Percentiles rank a stretch among this genome's conserved stretches.
Conservation (phyloP, 768 basidiomycete genomes). For the Naganishia kalamii region DNA sequence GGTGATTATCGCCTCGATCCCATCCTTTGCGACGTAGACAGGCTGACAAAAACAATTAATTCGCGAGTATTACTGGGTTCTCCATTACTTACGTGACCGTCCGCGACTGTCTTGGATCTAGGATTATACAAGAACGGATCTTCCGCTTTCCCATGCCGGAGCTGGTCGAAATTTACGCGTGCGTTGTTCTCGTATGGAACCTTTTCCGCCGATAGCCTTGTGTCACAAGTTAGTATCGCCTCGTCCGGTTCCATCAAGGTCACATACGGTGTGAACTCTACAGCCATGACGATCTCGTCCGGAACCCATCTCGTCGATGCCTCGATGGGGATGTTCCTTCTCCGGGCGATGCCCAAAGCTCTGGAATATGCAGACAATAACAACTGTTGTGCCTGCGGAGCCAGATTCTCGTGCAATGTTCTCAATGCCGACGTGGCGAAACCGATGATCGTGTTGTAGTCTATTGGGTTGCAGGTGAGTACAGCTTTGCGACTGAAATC, state of each 20-base stretch:
- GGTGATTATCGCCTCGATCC: slow-evolving; percentile 70
- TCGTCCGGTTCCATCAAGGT: neutral
- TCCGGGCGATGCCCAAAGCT: slow-evolving; percentile 66
- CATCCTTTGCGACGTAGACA: slow-evolving; percentile 50
- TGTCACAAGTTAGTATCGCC: slow-evolving; percentile 8
- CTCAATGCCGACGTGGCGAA: slow-evolving; percentile 84
- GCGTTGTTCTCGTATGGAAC: slow-evolving; percentile 15
- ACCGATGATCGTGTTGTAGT: slow-evolving; percentile 75
- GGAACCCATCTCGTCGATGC: slow-evolving; percentile 74
- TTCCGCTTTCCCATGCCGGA: neutral
- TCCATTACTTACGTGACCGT: slow-evolving; percentile 54
- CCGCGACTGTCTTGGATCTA: slow-evolving; percentile 53
- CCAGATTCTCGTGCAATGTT: slow-evolving; percentile 62
- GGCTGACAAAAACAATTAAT: neutral
- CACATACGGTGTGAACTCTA: slow-evolving; percentile 69
- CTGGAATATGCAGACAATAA: slow-evolving; percentile 64
- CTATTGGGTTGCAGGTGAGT: slow-evolving; percentile 48
- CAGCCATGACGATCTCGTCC: slow-evolving; percentile 67
- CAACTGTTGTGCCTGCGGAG: slow-evolving; percentile 70
- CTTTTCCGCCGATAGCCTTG: neutral
- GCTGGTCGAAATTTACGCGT: slow-evolving; percentile 42
- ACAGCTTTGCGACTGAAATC: neutral
- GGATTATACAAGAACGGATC: slow-evolving; percentile 94
- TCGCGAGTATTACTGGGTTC: neutral
- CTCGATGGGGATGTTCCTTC: slow-evolving; percentile 61